Base-by-base conservation (phyloP, 352 stramenopile species). In the Paralagenidium karlingii region DNA sequence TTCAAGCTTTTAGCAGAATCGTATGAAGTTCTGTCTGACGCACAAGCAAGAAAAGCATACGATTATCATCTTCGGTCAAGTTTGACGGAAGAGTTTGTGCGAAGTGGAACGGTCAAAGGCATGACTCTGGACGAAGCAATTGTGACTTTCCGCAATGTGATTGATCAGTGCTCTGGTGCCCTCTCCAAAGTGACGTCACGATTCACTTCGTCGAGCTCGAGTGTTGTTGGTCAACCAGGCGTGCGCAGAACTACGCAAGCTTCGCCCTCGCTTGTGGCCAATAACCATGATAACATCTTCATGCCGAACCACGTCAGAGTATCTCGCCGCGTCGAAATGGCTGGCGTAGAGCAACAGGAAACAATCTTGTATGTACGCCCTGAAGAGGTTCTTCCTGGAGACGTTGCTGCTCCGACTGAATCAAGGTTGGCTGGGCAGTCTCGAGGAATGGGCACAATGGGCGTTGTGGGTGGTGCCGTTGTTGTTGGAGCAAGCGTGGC, bases 231-330 rank as follows among this genome's bases (percentile, higher is more conserved):
- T 0, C 73, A 83, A 27, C 47, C 53, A 21, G 39, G 44, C 9
- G 55, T 82, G 15, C 64, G 54, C 10, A 63, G 65, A 27, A 41
- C 43, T 9, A 15, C 40, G 0, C 51, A 67, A 20, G 49, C 43
- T 7, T 59, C 59, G 26, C 64, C 55, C 26, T 54, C 55, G 1
- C 55, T 91, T 7, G 53, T 68, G 19, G 52, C 50, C 11, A 84
- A 87, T 53, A 92, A 92, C 39, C 79, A 92, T 49, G 67, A 87
- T 47, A 92, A 92, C 34, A 33, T 92, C 3, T 88, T 92, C 24
- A 60, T 58, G 2, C 64, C 63, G 1, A 63, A 84, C 41, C 71
- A 74, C 8, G 66, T 92, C 53, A 70, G 76, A 7, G 60, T 92
- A 25, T 39, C 60, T 6, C 64, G 79, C 6, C 76, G 65, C 28